These are phyloP conservation scores for Metarhizium brunneum DNA, from an alignment of 2,329 filamentous ascomycete genomes.

Conservation along the genomic window DNA sequence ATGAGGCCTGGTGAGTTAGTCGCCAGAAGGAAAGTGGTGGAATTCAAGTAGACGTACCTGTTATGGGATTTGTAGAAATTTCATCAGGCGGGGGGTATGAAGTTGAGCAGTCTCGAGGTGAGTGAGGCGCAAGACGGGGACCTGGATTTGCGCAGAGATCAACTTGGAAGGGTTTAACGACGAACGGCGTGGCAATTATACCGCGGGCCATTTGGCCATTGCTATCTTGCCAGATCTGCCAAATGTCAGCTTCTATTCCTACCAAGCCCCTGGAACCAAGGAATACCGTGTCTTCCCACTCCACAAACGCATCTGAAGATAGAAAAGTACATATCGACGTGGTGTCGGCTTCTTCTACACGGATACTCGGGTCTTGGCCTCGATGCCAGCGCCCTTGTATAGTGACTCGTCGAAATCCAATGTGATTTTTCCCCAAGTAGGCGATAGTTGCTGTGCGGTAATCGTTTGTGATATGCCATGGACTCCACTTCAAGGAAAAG, in stretches of 20 bases:
- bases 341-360: conserved; percentile 31
- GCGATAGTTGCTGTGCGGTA: conserved; percentile 35
- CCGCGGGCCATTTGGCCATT: conserved; percentile 36
- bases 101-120: conserved; percentile 35
- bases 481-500: conserved; percentile 45
- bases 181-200: conserved; percentile 42
- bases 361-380: conserved; percentile 26
- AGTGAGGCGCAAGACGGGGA: conserved; percentile 23
- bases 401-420: conserved; percentile 44
- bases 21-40: not conserved
- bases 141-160: conserved; percentile 22
- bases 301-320: conserved; percentile 42
- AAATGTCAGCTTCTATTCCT: conserved; percentile 5
- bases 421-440: conserved; percentile 40
- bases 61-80: conserved; percentile 22
- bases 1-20: conserved; percentile 31
- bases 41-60: conserved; percentile 7
- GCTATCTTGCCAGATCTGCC: conserved; percentile 33
- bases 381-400: conserved; percentile 26
- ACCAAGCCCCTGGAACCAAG: not conserved
- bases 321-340: conserved; percentile 41
- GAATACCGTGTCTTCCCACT: conserved; percentile 43
- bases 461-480: conserved; percentile 33
- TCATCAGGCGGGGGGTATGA: conserved; percentile 28
- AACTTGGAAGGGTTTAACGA: conserved; percentile 41